Evolutionary conservation across 257 asterid species (phyloP), one percentile per base, ranked within the genome.

Genomic region (Capsicum rhomboideum): DNA sequence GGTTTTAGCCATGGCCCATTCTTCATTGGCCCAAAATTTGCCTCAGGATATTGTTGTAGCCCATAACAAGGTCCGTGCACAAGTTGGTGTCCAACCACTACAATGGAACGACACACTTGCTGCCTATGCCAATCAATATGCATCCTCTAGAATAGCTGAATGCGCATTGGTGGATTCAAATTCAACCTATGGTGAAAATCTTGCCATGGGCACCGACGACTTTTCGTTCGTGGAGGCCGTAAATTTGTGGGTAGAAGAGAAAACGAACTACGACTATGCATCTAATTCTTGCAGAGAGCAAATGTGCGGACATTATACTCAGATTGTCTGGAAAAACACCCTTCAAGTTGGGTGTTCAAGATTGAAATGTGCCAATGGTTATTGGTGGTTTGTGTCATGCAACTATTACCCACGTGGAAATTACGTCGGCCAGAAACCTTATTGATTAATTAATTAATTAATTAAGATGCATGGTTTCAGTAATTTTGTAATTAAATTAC

Each of bases 371-470:
- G 16, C 9, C 0, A 82, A 71, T 40, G 64, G 72, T 42, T 71
- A 40, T 2, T 28, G 52, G 42, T 54, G 74, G 79, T 83, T 85
- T 29, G 82, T 86, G 6, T 83, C 84, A 0, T 88, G 90, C 59
- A 88, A 78, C 77, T 88, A 87, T 37, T 68, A 83, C 37, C 90
- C 90, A 31, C 88, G 85, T 1, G 88, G 90, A 14, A 87, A 87
- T 55, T 85, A 64, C 42, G 12, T 40, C 0, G 90, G 90, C 1
- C 63, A 86, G 78, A 72, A 80, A 28, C 90, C 90, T 53, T 88
- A 74, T 42, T 61, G 18, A 61, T 61, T 61, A 11, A 61, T 61
- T 9, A 11, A 49, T 63, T 61, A 34, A 34, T 34, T 34, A 5
- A 61, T n/a, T n/a, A n/a, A 59, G 28, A 26, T 54, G 59, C 59